Percentiles rank a stretch among this genome's conserved stretches.
phyloP scores from a whole-genome alignment of 1,139 yeast species.

The Tardiomyces depauwii region DNA sequence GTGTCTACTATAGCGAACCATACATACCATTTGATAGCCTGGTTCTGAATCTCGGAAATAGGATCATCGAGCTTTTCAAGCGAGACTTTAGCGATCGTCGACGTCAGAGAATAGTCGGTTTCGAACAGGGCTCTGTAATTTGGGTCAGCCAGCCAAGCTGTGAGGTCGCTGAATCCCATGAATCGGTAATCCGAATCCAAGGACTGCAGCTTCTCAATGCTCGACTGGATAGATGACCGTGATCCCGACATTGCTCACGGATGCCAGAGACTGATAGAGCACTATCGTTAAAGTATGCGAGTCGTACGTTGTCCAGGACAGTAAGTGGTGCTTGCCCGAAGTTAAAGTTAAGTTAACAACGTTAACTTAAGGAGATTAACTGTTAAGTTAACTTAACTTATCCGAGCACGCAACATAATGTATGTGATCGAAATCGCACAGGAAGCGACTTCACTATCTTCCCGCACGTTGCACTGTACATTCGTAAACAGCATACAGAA shows the following conservation, averaged over 20 bases:
- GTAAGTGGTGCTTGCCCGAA: too few relatives aligned
- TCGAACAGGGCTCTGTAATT: constrained; percentile 19
- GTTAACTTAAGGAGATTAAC: too few relatives aligned
- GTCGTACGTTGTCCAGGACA: too few relatives aligned
- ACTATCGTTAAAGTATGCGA: too few relatives aligned
- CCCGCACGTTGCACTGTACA: too few relatives aligned
- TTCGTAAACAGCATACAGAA: too few relatives aligned
- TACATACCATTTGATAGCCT: constrained; percentile 41
- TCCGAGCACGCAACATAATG: too few relatives aligned
- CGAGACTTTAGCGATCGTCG: constrained; percentile 20
- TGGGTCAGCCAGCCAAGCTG: constrained; percentile 30
- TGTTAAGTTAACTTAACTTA: too few relatives aligned
- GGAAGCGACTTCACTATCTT: too few relatives aligned
- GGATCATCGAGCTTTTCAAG: constrained; percentile 45
- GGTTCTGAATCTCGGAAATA: constrained; percentile 69
- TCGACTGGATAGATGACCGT: background rate
- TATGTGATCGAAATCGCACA: too few relatives aligned
- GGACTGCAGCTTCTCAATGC: constrained; percentile 19
- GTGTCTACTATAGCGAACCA: background rate
- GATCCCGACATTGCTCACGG: background rate
- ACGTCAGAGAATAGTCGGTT: constrained; percentile 11
- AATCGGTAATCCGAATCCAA: constrained; percentile 74
- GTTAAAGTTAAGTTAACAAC: too few relatives aligned
- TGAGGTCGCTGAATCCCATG: constrained; percentile 78
- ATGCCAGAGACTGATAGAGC: too few relatives aligned